These are phyloP conservation scores for Scenedesmus sp. DNA, from an alignment of 163 green algal species.

Conservation along the genomic window DNA sequence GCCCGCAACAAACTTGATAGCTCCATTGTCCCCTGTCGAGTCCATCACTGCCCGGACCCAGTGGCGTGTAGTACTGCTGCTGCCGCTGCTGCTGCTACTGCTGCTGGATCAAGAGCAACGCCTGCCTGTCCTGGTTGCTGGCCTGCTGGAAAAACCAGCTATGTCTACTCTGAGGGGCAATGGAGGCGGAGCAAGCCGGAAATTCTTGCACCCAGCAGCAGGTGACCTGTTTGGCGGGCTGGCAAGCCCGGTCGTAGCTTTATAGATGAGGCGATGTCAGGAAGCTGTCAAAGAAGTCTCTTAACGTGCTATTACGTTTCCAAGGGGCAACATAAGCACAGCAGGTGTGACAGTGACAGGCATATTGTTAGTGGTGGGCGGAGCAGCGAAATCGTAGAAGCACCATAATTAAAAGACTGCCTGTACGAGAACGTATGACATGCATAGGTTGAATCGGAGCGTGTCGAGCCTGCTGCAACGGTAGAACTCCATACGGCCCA, in stretches of 20 bases:
- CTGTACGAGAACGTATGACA: not conserved
- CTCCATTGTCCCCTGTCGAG: constrained; percentile 5
- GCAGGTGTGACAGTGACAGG: not conserved
- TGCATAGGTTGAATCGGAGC: not conserved
- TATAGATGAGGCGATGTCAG: not conserved
- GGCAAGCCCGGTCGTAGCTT: not conserved
- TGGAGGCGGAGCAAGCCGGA: too few species aligned
- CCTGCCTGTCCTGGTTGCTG: not conserved
- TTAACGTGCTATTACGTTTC: too few species aligned
- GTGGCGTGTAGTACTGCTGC: not conserved
- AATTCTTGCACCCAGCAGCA: too few species aligned
- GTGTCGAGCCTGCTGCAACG: not conserved
- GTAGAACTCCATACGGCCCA: not conserved
- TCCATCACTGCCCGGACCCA: not conserved
- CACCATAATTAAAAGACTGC: too few species aligned
- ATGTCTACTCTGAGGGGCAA: too few species aligned
- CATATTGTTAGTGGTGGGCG: not conserved
- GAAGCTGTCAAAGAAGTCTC: too few species aligned
- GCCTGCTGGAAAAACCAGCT: not conserved
- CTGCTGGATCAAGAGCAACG: not conserved
- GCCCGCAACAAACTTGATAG: constrained; percentile 59
- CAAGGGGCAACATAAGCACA: not conserved
- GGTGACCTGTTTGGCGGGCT: not conserved
- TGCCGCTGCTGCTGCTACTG: not conserved
- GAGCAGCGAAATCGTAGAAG: not conserved